Evolutionary conservation across 768 basidiomycete species (phyloP).

Genomic region (Mycena olivaceomarginata): DNA sequence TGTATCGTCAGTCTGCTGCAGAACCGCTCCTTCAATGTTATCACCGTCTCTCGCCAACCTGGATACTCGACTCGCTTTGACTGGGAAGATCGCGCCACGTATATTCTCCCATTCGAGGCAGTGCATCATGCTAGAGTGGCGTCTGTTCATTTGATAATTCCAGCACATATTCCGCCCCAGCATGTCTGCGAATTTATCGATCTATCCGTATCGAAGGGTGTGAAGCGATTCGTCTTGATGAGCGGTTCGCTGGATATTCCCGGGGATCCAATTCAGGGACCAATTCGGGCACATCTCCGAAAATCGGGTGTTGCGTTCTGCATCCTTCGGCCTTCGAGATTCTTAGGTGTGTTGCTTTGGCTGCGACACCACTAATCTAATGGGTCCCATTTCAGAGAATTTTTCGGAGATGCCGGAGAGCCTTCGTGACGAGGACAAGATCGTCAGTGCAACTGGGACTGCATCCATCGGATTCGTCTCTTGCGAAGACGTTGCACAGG

Average conservation of each 20-base stretch:
- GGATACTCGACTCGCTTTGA: conserved; percentile 27
- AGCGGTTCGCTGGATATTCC: conserved; percentile 32
- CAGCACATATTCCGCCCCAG: conserved; percentile 13
- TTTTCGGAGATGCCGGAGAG: conserved; percentile 32
- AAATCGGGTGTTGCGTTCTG: conserved; percentile 23
- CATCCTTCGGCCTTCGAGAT: conserved; percentile 36
- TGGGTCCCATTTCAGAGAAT: conserved; percentile 11
- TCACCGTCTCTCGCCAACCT: conserved; percentile 26
- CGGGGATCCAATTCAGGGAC: conserved; percentile 28
- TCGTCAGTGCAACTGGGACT: conserved; percentile 26
- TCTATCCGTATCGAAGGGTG: conserved; percentile 32
- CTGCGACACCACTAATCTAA: neutral
- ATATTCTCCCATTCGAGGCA: conserved; percentile 34
- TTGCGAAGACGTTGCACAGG: conserved; percentile 34
- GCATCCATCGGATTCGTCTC: conserved; percentile 29
- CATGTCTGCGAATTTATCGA: conserved; percentile 30
- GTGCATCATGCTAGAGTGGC: conserved; percentile 7
- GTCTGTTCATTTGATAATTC: conserved; percentile 27
- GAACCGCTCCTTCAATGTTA: neutral
- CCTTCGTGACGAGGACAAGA: conserved; percentile 31
- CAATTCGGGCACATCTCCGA: conserved; percentile 27
- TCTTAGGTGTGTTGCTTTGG: conserved; percentile 25
- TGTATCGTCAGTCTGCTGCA: conserved; percentile 19
- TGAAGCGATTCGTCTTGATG: conserved; percentile 35
- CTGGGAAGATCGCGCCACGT: conserved; percentile 36